Base-by-base conservation (phyloP, 345 rosid genomes). In the Brassica cretica region DNA sequence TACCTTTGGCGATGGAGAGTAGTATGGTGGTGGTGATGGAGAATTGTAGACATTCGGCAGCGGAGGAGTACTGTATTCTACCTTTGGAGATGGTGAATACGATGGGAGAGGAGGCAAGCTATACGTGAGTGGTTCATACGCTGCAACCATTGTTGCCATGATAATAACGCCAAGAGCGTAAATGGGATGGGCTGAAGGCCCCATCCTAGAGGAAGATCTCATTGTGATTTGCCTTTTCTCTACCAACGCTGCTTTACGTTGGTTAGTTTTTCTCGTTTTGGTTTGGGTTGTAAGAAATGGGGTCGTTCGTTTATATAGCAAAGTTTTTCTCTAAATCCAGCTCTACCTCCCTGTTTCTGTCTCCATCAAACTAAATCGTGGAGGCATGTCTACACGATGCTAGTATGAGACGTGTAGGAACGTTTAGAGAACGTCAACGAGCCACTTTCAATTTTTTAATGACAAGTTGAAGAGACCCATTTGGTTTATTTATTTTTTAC, bases 131-230 rank as follows among this genome's bases (percentile, higher is more conserved):
- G 63, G 29, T 21, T 58, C 63, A 58, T 58, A 58, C 3, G 63
- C 63, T 3, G 63, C 29, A 21, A 58, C 63, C 63, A 58, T 58
- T 19, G 63, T 58, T 58, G 63, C 63, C 63, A 58, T 58, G 63
- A 58, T 58, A n/a, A 58, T 53, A 16, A 53, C 60, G 10, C 60
- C 60, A 6, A 53, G 24, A 6, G 60, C 60, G 60, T 53, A 53
- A 58, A 58, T 58, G 63, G 29, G 63, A 58, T 58, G 63, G 29
- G 63, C 29, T 58, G 63, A 58, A 21, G 29, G 63, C 63, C 63
- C 63, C 63, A 58, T 58, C 63, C 63, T 58, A 58, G 63, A 21
- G 21, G 63, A 58, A 58, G 63, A 58, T 58, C 63, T 58, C 63
- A 58, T 58, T 58, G 29, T 21, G 29, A 19, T 21, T 58, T 58